Evolutionary conservation across 139 green algal species (phyloP), one percentile per base, ranked within the genome.

Genomic region (Picochlorum sp.): DNA sequence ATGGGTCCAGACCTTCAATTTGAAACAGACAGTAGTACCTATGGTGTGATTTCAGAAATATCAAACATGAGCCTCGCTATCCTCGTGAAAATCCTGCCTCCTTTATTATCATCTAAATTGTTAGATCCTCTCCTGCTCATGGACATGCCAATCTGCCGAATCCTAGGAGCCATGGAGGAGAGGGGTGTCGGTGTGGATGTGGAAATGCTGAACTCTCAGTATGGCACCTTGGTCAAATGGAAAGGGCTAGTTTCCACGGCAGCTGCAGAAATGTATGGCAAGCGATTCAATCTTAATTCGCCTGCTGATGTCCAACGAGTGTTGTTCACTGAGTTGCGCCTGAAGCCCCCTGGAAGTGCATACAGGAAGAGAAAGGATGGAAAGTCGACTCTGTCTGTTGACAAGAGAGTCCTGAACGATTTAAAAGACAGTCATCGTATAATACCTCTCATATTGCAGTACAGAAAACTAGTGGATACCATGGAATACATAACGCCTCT

Each of bases 401-500:
- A 32, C 9, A 73, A 73, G 30, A 60, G 81, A 67, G 74, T 81
- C 10, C 60, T 90, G 4, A 51, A 85, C 61, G 72, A 80, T 70
- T 26, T 90, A 69, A 8, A 61, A 24, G 49, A 51, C 5, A 46
- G 62, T 68, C 80, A 92, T 62, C 57, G 61, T 2, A 44, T 91
- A 30, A 56, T 81, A 10, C 58, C 32, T 4, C 61, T 84, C 54
- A 81, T 94, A 38, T 46, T 84, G 61, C 74, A 93, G 70, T 68
- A 80, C 65, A 69, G 87, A 49, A 85, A 66, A 37, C 49, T 87
- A 0, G 51, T 85, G 84, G 71, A 68, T 85, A 26, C 74, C 80
- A 30, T 47, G n/a, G 47, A 21, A 46, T 37, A 30, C 49, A 13
- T 24, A 5, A 47, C 8, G 1, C 15, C 24, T 47, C n/a, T 45